phyloP scores from a whole-genome alignment of 169 alveolate species.

The Plasmodium gaboni region DNA sequence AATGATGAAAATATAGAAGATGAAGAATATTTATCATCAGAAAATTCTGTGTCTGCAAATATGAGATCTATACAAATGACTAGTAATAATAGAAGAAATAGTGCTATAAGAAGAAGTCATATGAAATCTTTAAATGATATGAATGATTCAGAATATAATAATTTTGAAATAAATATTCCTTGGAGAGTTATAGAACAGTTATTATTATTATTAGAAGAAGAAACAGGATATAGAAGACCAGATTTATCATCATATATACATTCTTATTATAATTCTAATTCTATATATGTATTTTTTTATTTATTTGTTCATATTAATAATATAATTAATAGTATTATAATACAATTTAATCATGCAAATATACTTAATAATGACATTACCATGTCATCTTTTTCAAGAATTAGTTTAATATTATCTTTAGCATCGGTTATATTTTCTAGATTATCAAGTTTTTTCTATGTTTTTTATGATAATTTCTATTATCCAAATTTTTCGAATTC shows the following conservation, averaged over 20 bases:
- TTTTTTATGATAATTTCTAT: conserved; percentile 57
- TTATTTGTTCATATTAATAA: conserved; percentile 64
- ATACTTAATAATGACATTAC: conserved; percentile 46
- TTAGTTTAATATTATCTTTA: conserved; percentile 54
- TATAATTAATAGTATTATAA: conserved; percentile 56
- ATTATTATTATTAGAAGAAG: conserved; percentile 65
- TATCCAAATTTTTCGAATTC: conserved; percentile 33
- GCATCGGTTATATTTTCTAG: conserved; percentile 51
- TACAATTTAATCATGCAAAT: conserved; percentile 60
- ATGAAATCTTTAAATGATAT: conserved; percentile 42
- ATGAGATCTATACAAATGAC: conserved; percentile 69
- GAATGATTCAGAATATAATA: conserved; percentile 50
- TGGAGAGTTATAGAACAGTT: conserved; percentile 73
- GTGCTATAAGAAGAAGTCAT: conserved; percentile 53
- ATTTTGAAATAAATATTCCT: conserved; percentile 61
- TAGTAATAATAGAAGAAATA: conserved; percentile 39
- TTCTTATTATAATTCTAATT: conserved; percentile 44
- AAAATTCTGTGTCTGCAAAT: conserved; percentile 25
- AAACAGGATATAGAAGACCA: conserved; percentile 71
- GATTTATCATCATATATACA: conserved; percentile 55
- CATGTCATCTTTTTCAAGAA: conserved; percentile 61
- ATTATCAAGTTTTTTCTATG: conserved; percentile 50
- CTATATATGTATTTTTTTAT: conserved; percentile 61
- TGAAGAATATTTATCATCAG: conserved; percentile 4
- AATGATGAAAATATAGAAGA: conserved; percentile 8